A percentile compares a stretch with the other conserved stretches of the same genome.
Conservation (phyloP, 192 early-diverging fungal genomes). For the Rhizophlyctis rosea region DNA sequence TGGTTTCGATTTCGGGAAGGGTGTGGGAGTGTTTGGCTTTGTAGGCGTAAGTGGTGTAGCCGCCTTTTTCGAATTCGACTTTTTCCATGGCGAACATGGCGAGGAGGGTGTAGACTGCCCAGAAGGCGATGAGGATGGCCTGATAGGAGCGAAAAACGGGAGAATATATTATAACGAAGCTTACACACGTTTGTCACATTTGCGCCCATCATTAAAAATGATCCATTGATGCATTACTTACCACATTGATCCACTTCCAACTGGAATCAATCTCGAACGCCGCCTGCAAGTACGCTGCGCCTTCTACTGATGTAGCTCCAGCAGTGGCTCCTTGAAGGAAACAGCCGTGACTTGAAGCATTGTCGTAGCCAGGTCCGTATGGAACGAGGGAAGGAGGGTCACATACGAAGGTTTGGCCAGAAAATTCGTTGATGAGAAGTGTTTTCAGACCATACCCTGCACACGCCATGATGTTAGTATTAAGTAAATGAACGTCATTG, state of each 20-base stretch:
- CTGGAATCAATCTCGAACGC: slow-evolving; percentile 1
- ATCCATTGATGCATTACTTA: slow-evolving; percentile 9
- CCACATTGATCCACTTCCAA: slow-evolving; percentile 27
- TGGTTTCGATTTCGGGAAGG: background rate
- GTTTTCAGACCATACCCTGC: slow-evolving; percentile 58
- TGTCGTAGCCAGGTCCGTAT: background rate
- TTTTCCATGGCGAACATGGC: too few relatives aligned
- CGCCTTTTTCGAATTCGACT: slow-evolving; percentile 58
- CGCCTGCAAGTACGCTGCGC: background rate
- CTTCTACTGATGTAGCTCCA: background rate
- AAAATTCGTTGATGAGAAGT: slow-evolving; percentile 61
- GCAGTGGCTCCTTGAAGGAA: slow-evolving; percentile 1
- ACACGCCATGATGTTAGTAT: too few relatives aligned
- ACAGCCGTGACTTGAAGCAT: background rate
- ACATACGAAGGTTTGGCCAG: slow-evolving; percentile 30
- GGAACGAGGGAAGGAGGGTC: background rate
- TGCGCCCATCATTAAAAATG: slow-evolving; percentile 43
- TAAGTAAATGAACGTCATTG: too few relatives aligned
- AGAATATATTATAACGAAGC: slow-evolving; percentile 17
- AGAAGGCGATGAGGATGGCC: background rate
- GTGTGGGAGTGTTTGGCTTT: slow-evolving; percentile 33
- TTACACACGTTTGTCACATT: slow-evolving; percentile 44
- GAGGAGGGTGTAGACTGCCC: background rate
- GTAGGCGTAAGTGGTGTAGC: slow-evolving; percentile 50
- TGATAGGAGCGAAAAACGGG: background rate